Conservation (phyloP, 2,329 filamentous ascomycete genomes). For the Alternaria sp. region DNA sequence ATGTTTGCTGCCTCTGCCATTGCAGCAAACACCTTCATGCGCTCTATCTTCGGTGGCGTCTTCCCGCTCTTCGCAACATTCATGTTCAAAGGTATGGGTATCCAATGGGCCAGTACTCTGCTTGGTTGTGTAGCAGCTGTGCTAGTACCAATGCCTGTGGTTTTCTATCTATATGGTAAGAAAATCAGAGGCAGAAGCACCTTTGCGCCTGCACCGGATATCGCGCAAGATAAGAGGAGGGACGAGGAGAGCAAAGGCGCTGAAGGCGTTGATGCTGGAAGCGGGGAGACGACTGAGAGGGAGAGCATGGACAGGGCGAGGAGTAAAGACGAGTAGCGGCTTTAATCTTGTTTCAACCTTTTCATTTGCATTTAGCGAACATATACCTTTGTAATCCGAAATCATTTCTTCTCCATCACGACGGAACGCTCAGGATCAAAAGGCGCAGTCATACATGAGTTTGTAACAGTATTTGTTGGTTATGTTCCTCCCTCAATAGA, state of each 20-base stretch:
- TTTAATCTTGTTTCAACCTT: background rate
- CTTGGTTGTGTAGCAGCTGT: constrained; percentile 55
- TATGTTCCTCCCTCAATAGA: background rate
- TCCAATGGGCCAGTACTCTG: constrained; percentile 57
- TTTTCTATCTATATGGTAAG: constrained; percentile 56
- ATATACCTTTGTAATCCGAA: constrained; percentile 2
- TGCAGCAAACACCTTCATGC: constrained; percentile 64
- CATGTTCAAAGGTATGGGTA: constrained; percentile 63
- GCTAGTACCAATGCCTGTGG: constrained; percentile 55
- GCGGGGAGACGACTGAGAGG: constrained; percentile 16
- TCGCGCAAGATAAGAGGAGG: constrained; percentile 45
- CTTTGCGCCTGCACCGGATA: constrained; percentile 55
- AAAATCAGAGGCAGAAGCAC: constrained; percentile 54
- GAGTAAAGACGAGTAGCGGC: constrained; percentile 23
- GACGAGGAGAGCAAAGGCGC: constrained; percentile 43
- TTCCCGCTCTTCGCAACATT: constrained; percentile 65
- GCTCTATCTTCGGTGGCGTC: constrained; percentile 59
- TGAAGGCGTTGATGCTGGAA: constrained; percentile 14
- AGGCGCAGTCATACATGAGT: background rate
- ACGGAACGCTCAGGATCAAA: background rate
- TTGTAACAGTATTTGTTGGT: background rate
- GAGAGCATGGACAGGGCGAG: constrained; percentile 17
- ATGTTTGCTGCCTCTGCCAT: constrained; percentile 64
- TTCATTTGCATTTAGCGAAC: constrained; percentile 5
- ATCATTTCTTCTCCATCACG: background rate